Evolutionary conservation across 805 yeast species (phyloP).

Genomic region (Maudiozyma turicensis): DNA sequence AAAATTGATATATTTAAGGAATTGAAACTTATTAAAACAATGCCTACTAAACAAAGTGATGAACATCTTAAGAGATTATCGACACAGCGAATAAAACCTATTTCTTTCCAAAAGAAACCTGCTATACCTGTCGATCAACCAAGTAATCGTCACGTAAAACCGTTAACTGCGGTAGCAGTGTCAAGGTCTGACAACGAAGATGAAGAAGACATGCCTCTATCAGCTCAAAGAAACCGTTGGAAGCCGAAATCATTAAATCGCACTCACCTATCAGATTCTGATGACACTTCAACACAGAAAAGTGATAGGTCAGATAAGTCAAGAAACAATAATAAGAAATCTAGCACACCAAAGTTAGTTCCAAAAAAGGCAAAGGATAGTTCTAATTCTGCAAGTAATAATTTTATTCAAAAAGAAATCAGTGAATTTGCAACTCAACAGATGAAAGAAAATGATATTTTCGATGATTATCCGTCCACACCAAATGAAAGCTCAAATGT

Average conservation of each 20-base stretch:
- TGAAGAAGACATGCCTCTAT: not conserved
- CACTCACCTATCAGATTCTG: not conserved
- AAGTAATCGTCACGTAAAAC: not conserved
- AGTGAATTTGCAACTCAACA: too few species aligned
- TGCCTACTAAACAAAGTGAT: conserved; percentile 21
- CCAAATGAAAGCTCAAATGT: too few species aligned
- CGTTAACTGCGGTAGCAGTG: not conserved
- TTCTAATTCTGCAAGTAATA: too few species aligned
- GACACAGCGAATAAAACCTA: conserved; percentile 1
- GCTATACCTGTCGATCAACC: not conserved
- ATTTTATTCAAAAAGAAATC: too few species aligned
- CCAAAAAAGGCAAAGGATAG: too few species aligned
- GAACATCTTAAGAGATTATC: conserved; percentile 21
- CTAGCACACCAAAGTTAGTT: too few species aligned
- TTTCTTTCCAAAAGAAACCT: not conserved
- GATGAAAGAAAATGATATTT: too few species aligned
- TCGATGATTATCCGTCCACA: too few species aligned
- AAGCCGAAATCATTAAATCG: not conserved
- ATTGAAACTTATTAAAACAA: conserved; percentile 9
- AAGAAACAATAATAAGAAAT: not conserved
- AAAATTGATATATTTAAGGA: conserved; percentile 16
- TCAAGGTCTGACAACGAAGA: not conserved
- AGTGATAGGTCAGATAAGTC: not conserved
- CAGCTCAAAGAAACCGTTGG: not conserved
- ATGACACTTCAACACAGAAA: not conserved